These are phyloP conservation scores for Sordariomycetes sp. DNA, from an alignment of 2,329 filamentous ascomycete genomes.

Conservation along the genomic window DNA sequence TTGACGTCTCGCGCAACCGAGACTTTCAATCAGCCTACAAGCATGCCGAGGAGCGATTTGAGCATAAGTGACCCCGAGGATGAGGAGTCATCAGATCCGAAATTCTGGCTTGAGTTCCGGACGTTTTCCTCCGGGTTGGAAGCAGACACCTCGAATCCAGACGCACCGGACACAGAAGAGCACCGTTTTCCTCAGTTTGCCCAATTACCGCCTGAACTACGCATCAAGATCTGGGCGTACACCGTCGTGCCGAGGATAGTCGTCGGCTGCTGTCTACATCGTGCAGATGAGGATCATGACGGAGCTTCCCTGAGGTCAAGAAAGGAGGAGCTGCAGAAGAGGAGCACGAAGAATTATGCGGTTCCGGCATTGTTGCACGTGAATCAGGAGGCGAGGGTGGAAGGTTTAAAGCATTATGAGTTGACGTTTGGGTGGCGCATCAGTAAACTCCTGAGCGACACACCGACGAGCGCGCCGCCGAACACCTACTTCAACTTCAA, in stretches of 20 bases:
- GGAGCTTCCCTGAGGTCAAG: neutral
- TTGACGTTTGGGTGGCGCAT: slow-evolving; percentile 36
- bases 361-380: slow-evolving; percentile 34
- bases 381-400: slow-evolving; percentile 30
- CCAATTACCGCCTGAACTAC: slow-evolving; percentile 34
- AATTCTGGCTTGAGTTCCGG: slow-evolving; percentile 37
- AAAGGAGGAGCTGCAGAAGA: slow-evolving; percentile 10
- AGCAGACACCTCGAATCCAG: too few species aligned
- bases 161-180: slow-evolving; percentile 6
- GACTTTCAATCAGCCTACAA: too few species aligned
- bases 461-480: slow-evolving; percentile 22
- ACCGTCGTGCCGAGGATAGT: slow-evolving; percentile 35
- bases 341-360: slow-evolving; percentile 12
- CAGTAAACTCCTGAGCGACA: slow-evolving; percentile 26
- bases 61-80: neutral
- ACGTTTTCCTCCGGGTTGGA: too few species aligned
- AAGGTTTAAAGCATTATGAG: slow-evolving; percentile 34
- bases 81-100: slow-evolving; percentile 15
- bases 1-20: too few species aligned
- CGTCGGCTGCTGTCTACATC: slow-evolving; percentile 30
- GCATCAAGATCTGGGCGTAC: slow-evolving; percentile 36
- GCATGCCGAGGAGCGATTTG: neutral
- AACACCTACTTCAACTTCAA: slow-evolving; percentile 38
- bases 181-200: slow-evolving; percentile 28
- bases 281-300: slow-evolving; percentile 9